Percentiles rank a stretch among this genome's conserved stretches.
These are phyloP conservation scores for Leccinum incarnatum DNA, from an alignment of 768 basidiomycete species.

Conservation along the genomic window DNA sequence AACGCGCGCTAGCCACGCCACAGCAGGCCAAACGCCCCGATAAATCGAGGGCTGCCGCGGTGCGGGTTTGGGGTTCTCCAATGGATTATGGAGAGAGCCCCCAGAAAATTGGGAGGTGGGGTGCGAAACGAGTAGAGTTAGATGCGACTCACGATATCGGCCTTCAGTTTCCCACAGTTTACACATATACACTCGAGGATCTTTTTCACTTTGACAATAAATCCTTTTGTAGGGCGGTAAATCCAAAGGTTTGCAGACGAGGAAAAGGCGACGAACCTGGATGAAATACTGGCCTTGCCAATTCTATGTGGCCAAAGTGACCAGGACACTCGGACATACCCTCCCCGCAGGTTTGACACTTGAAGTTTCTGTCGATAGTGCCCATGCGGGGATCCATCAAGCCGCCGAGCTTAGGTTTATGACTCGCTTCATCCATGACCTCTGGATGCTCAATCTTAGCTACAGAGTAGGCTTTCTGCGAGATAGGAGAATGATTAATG, in stretches of 20 bases:
- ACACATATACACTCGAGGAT: constrained; percentile 98
- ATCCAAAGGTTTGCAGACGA: background rate
- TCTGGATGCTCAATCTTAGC: constrained; percentile 99
- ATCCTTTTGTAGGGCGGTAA: constrained; percentile 50
- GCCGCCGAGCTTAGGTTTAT: constrained; percentile 88
- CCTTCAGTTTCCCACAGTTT: constrained; percentile 97
- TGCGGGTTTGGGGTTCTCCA: constrained; percentile 95
- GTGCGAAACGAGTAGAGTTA: constrained; percentile 87
- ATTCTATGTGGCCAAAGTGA: constrained; percentile 98
- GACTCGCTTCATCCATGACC: constrained; percentile 93
- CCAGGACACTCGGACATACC: constrained; percentile 99
- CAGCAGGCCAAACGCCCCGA: constrained; percentile 84
- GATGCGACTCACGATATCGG: constrained; percentile 90
- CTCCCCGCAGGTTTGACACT: constrained; percentile 99
- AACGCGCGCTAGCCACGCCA: constrained; percentile 76
- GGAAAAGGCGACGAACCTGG: constrained; percentile 60
- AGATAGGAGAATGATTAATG: constrained; percentile 17
- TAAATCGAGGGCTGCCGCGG: constrained; percentile 71
- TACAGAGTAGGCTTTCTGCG: constrained; percentile 96
- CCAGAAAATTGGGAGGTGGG: constrained; percentile 96
- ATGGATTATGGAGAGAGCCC: constrained; percentile 88
- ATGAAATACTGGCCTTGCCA: constrained; percentile 96
- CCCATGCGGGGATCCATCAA: constrained; percentile 99
- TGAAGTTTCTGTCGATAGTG: constrained; percentile 95
- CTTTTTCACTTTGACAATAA: constrained; percentile 99